Base-by-base conservation (phyloP, 116 monocot species). In the Iris pallida region DNA sequence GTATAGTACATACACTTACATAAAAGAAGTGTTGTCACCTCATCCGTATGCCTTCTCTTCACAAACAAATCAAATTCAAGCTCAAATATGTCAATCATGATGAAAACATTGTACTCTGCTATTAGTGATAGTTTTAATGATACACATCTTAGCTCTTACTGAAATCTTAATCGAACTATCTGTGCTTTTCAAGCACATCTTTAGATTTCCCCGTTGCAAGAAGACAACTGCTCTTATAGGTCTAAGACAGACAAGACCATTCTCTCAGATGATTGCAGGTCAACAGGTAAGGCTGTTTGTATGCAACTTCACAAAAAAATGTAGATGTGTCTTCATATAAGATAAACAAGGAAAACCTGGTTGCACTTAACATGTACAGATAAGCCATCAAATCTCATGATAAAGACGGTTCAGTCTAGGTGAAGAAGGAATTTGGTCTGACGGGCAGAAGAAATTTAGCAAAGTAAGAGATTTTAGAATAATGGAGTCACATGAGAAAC, bases 171-270 rank as follows among this genome's bases (percentile, higher is more conserved):
- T 65, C 5, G 44, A 51, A 63, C 19, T 55, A 64, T 83, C 81
- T 13, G 71, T 73, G 55, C 77, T 85, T 68, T 90, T 83, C 53
- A 90, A 78, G 55, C 94, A 88, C 72, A 94, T 80, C 65, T 94
- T 90, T 5, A 94, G 59, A 71, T 77, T 78, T 49, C 81, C 70
- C 11, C 79, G 75, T 66, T 90, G 80, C 88, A 90, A 88, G 76
- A 81, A 94, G 17, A 86, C 76, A 75, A 76, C 94, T 57, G 88
- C 94, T 68, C 94, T 90, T 44, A 94, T 88, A 42, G 94, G 85
- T 64, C 90, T 94, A 76, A 6, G 19, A 59, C 14, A 13, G 8
- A 64, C 7, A 30, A 13, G 19, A n/a, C 30, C 12, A 57, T 1
- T 75, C 14, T 59, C 45, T 74, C 5, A 61, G 18, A 57, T 17